A percentile compares a stretch with the other conserved stretches of the same genome.
These are phyloP conservation scores for Pelargonium nanum DNA, from an alignment of 345 rosid species.

Conservation along the genomic window DNA sequence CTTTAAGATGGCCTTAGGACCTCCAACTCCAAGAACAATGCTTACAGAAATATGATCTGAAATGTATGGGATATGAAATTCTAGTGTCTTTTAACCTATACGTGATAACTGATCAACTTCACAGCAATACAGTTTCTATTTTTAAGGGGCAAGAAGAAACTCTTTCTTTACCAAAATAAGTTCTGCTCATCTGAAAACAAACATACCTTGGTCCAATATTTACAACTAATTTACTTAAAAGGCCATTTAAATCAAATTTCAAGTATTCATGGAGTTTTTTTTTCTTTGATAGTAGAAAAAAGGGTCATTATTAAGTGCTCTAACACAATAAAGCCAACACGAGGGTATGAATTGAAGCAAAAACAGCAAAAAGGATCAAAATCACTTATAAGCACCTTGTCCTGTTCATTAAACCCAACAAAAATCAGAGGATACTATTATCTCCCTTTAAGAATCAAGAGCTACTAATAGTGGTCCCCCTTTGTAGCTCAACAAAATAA, in stretches of 20 bases:
- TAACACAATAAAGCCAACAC: not conserved
- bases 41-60: not conserved
- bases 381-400: slow-evolving; percentile 5
- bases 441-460: not conserved
- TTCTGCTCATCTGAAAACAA: not conserved
- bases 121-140: not conserved
- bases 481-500: not conserved
- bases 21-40: not conserved
- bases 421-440: not conserved
- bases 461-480: not conserved
- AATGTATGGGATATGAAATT: not conserved
- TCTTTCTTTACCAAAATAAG: not conserved
- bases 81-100: not conserved
- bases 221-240: not conserved
- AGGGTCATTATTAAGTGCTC: not conserved
- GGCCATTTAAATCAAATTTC: not conserved
- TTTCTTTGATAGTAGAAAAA: too few relatives aligned
- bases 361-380: slow-evolving; percentile 3
- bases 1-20: too few relatives aligned
- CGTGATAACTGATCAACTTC: not conserved
- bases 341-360: not conserved
- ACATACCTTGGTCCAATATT: not conserved
- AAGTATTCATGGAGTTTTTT: not conserved
- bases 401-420: slow-evolving; percentile 4
- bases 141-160: not conserved